Evolutionary conservation across 1,284 basidiomycete genomes (phyloP).

Genomic region (Tilletia walkeri): DNA sequence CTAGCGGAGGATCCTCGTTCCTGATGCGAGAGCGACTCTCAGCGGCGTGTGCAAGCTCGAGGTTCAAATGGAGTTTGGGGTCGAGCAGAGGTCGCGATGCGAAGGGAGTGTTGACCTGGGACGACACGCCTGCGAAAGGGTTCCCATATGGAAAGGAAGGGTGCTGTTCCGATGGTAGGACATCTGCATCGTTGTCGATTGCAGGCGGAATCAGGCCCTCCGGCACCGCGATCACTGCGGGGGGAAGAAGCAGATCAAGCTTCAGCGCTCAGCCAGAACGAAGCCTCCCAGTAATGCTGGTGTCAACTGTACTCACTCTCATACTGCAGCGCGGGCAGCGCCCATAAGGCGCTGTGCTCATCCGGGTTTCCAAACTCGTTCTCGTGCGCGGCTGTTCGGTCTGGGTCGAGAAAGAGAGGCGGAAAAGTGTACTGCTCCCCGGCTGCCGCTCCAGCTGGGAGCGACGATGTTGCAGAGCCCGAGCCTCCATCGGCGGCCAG

Average conservation of each 20-base stretch:
- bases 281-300: too few species aligned
- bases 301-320: slow-evolving; percentile 22
- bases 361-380: slow-evolving; percentile 25
- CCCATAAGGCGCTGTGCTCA: slow-evolving; percentile 24
- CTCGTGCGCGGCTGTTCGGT: slow-evolving; percentile 14
- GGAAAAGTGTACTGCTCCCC: slow-evolving; percentile 34
- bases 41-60: slow-evolving; percentile 19
- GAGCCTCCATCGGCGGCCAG: not conserved
- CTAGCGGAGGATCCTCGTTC: not conserved
- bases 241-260: not conserved
- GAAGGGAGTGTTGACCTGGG: slow-evolving; percentile 25
- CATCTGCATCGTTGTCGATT: slow-evolving; percentile 43
- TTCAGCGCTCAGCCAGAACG: too few species aligned
- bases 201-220: slow-evolving; percentile 42
- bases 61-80: slow-evolving; percentile 24
- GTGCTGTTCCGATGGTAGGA: slow-evolving; percentile 46
- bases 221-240: slow-evolving; percentile 28
- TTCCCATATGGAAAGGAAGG: slow-evolving; percentile 46
- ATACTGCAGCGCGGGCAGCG: slow-evolving; percentile 31
- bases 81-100: slow-evolving; percentile 25
- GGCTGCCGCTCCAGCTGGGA: not conserved
- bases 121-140: slow-evolving; percentile 24
- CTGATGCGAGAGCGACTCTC: slow-evolving; percentile 11
- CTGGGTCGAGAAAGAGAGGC: slow-evolving; percentile 37
- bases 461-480: not conserved